Conservation (phyloP, 140 eudicot genomes). For the Erigeron philadelphicus region DNA sequence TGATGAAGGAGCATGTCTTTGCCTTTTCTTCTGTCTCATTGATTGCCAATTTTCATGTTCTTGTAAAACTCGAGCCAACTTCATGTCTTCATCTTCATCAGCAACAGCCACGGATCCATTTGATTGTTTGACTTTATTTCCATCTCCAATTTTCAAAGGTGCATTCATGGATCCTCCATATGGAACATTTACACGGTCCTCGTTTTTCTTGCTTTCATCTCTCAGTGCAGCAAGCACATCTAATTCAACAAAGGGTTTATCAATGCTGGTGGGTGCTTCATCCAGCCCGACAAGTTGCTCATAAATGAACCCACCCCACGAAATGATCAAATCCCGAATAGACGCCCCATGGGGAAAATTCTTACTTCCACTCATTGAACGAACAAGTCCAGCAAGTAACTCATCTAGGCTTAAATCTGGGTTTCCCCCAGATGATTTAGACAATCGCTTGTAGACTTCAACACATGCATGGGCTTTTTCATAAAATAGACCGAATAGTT, state of each 20-base stretch:
- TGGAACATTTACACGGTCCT: conserved; percentile 18
- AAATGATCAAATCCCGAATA: conserved; percentile 51
- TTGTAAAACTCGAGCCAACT: conserved; percentile 71
- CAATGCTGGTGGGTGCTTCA: conserved; percentile 47
- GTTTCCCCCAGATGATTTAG: conserved; percentile 56
- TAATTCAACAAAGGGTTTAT: conserved; percentile 41
- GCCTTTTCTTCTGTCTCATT: conserved; percentile 55
- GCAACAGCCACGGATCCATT: conserved; percentile 16
- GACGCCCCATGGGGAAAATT: conserved; percentile 51
- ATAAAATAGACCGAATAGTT: conserved; percentile 45
- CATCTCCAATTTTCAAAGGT: conserved; percentile 47
- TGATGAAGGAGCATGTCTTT: conserved; percentile 37
- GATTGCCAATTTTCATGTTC: conserved; percentile 84
- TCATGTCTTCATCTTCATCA: conserved; percentile 69
- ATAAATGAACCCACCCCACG: conserved; percentile 65
- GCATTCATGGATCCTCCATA: conserved; percentile 25
- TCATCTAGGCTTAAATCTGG: conserved; percentile 59
- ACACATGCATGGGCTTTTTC: conserved; percentile 63
- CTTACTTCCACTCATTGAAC: conserved; percentile 56
- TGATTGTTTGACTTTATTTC: conserved; percentile 29
- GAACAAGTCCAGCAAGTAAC: conserved; percentile 55
- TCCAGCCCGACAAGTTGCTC: conserved; percentile 70
- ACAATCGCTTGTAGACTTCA: conserved; percentile 56
- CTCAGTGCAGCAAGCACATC: conserved; percentile 56
- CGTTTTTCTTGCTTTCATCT: conserved; percentile 47